These are phyloP conservation scores for Botrytis tulipae DNA, from an alignment of 2,329 filamentous ascomycete species.

Conservation along the genomic window DNA sequence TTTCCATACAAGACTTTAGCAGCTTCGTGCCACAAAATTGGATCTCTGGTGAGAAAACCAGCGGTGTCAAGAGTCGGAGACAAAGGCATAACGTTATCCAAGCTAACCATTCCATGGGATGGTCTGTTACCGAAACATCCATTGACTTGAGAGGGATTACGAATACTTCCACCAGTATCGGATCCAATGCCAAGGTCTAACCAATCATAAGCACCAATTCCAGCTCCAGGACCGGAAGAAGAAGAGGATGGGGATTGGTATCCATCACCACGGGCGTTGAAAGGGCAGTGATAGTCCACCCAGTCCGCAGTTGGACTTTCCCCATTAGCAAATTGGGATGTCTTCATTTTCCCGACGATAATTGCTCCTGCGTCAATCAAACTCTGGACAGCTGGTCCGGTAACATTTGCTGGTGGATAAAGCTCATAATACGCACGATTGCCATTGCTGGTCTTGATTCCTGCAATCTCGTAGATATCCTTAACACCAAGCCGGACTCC, in stretches of 20 bases:
- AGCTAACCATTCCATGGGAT: slow-evolving; percentile 44
- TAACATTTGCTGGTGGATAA: slow-evolving; percentile 46
- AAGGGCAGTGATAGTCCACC: slow-evolving; percentile 44
- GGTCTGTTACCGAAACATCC: slow-evolving; percentile 52
- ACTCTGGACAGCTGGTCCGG: slow-evolving; percentile 51
- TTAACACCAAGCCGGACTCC: slow-evolving; percentile 62
- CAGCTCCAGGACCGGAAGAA: slow-evolving; percentile 47
- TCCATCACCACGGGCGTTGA: slow-evolving; percentile 47
- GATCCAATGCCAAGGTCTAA: slow-evolving; percentile 50
- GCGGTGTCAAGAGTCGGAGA: slow-evolving; percentile 48
- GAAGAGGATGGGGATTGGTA: slow-evolving; percentile 49
- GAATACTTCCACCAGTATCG: slow-evolving; percentile 50
- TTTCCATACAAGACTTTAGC: slow-evolving; percentile 47
- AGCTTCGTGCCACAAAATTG: slow-evolving; percentile 44
- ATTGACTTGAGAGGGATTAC: slow-evolving; percentile 48
- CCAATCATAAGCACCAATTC: slow-evolving; percentile 47
- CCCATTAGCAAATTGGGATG: slow-evolving; percentile 46
- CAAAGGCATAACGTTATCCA: slow-evolving; percentile 50
- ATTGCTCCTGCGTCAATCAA: slow-evolving; percentile 60
- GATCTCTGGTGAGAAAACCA: slow-evolving; percentile 47
- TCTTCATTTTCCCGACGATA: slow-evolving; percentile 53
- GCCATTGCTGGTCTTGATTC: slow-evolving; percentile 55
- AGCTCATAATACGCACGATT: slow-evolving; percentile 58
- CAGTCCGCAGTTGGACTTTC: slow-evolving; percentile 50
- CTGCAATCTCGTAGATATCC: slow-evolving; percentile 59